phyloP scores from a whole-genome alignment of 1,284 basidiomycete species.

The Naganishia sp. region DNA sequence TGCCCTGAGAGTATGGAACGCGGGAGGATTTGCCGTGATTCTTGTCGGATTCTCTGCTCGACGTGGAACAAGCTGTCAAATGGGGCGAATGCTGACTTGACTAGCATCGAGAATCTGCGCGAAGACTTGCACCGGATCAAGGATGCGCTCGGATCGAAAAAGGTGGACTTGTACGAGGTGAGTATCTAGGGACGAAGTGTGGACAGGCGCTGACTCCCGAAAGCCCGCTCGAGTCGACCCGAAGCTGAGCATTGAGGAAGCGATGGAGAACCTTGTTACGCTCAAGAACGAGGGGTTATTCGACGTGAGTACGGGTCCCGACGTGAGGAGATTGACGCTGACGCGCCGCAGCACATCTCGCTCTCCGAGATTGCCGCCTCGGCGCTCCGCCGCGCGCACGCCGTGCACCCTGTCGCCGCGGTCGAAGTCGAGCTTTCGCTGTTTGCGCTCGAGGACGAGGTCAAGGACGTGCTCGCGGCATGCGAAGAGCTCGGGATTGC shows the following conservation, averaged over 20 bases:
- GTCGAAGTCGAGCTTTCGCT: slow-evolving; percentile 63
- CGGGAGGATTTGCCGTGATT: not conserved
- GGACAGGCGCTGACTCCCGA: not conserved
- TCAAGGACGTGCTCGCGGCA: slow-evolving; percentile 50
- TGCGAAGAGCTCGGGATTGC: slow-evolving; percentile 59
- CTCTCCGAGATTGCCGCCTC: slow-evolving; percentile 35
- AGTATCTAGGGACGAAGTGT: not conserved
- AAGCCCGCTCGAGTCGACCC: slow-evolving; percentile 32
- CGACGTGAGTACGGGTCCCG: slow-evolving; percentile 4
- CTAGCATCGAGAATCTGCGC: slow-evolving; percentile 55
- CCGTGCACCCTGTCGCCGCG: slow-evolving; percentile 57
- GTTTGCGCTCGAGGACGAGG: slow-evolving; percentile 58
- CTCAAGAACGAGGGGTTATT: slow-evolving; percentile 35
- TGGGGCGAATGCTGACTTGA: not conserved
- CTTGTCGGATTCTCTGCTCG: not conserved
- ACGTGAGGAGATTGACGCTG: not conserved
- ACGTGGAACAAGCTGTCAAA: not conserved
- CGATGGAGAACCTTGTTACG: slow-evolving; percentile 34
- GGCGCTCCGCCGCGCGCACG: slow-evolving; percentile 34
- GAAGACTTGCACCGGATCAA: slow-evolving; percentile 54
- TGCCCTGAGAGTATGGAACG: no score
- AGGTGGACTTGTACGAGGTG: slow-evolving; percentile 56
- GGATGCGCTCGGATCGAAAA: slow-evolving; percentile 55
- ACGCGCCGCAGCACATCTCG: slow-evolving; percentile 32
- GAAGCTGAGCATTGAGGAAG: slow-evolving; percentile 31